phyloP scores from a whole-genome alignment of 352 stramenopile genomes.

The Globisporangium okanoganense region DNA sequence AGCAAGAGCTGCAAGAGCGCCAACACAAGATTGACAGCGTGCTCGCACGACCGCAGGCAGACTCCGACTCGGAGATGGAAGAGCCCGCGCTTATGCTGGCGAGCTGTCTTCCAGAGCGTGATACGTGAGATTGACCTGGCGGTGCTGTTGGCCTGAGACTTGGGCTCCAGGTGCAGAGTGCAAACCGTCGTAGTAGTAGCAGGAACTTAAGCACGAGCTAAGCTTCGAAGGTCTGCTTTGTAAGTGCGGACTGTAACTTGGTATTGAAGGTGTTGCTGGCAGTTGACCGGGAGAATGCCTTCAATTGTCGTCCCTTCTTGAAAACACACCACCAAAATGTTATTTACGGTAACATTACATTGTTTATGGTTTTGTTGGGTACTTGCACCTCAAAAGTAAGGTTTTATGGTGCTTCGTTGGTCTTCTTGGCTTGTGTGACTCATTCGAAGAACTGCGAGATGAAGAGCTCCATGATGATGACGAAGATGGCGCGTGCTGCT shows the following conservation, averaged over 20 bases:
- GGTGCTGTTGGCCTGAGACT: too few relatives aligned
- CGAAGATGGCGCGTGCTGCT: background rate
- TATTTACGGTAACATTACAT: constrained; percentile 6
- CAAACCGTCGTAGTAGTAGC: background rate
- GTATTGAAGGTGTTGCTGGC: background rate
- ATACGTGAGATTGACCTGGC: too few relatives aligned
- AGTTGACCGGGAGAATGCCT: too few relatives aligned
- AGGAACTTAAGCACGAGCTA: background rate
- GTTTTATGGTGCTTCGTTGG: constrained; percentile 7
- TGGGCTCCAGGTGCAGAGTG: too few relatives aligned
- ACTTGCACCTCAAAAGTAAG: too few relatives aligned
- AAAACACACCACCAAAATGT: background rate
- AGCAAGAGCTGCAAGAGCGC: too few relatives aligned
- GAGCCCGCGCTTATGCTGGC: background rate
- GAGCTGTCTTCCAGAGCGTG: too few relatives aligned
- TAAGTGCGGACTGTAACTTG: background rate
- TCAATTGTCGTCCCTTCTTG: too few relatives aligned
- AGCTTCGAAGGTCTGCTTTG: background rate
- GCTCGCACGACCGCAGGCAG: background rate
- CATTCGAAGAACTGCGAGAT: background rate
- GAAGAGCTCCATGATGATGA: background rate
- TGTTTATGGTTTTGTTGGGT: too few relatives aligned
- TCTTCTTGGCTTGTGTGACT: constrained; percentile 12
- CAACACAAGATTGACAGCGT: background rate
- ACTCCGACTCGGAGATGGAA: background rate